Evolutionary conservation across 345 rosid species (phyloP), one percentile per base, ranked within the genome.

Genomic region (Eucalyptus urophylla): DNA sequence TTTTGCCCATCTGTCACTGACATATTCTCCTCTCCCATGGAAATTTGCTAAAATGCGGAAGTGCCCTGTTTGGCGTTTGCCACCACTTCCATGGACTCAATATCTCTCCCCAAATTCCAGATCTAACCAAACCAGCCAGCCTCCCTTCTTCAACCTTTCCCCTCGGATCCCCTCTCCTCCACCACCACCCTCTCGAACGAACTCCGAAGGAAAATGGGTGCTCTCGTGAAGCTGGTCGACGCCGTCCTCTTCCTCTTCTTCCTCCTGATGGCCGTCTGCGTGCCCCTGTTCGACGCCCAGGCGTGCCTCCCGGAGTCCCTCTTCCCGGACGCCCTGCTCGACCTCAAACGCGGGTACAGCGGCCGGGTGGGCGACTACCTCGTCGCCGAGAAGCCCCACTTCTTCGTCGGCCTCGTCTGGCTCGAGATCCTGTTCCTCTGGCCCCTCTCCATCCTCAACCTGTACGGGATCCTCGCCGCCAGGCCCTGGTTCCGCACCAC

Each of bases 401-500:
- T 97, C 94, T 92, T 97, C 89, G 95, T 95, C 11, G 98, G 96
- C 7, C 40, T 95, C 50, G 92, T 94, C 7, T 94, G 97, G 98
- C 92, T 94, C 16, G 97, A 97, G 91, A 94, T 97, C 53, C 16
- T 96, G 13, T 91, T 97, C 88, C 94, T 92, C 9, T 97, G 98
- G 98, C 98, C 99, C 11, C 98, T 97, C 86, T 88, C 95, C 11
- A 62, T 97, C 50, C 81, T 94, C 69, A 96, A 92, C 86, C 88
- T 95, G 37, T 95, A 91, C 87, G 98, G 92, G 5, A 90, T 97
- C 87, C 81, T 94, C 49, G 88, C 94, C n/a, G 90, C 95, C 37
- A 96, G 94, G 89, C 86, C 96, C 44, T 97, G 98, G 99, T 90
- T 93, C 54, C 88, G 88, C 90, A 97, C 96, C 88, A 94, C 98